These are phyloP conservation scores for Paraglomus occultum DNA, from an alignment of 192 early-diverging fungal genomes.

Conservation along the genomic window DNA sequence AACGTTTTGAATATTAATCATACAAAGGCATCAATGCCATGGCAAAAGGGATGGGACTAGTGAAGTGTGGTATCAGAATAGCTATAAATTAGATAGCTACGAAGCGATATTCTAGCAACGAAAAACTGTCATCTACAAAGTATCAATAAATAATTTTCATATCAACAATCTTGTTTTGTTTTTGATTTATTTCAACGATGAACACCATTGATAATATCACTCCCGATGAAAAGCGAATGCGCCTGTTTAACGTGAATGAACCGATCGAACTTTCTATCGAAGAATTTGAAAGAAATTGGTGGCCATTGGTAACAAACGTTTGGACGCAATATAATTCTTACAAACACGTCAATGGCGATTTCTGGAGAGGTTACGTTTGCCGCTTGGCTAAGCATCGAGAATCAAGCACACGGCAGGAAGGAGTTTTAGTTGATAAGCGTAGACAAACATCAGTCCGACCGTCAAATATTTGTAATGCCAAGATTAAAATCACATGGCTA, in stretches of 20 bases:
- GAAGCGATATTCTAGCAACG: too few relatives aligned
- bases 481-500: slow-evolving; percentile 13
- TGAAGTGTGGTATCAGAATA: too few relatives aligned
- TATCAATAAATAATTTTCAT: too few relatives aligned
- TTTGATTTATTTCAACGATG: too few relatives aligned
- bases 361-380: neutral
- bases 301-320: slow-evolving; percentile 20
- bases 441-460: neutral
- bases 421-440: neutral
- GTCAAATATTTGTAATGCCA: slow-evolving; percentile 1
- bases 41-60: too few relatives aligned
- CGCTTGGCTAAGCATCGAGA: slow-evolving; percentile 4
- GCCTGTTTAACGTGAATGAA: slow-evolving; percentile 16
- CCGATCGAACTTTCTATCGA: slow-evolving; percentile 21
- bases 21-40: too few relatives aligned
- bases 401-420: neutral
- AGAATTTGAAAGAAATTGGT: slow-evolving; percentile 28
- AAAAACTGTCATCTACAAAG: too few relatives aligned
- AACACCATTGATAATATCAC: neutral
- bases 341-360: neutral
- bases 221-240: slow-evolving; percentile 16
- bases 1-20: too few relatives aligned
- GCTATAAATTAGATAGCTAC: too few relatives aligned
- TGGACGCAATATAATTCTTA: slow-evolving; percentile 3
- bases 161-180: too few relatives aligned